Base-by-base conservation (phyloP, 352 stramenopile species). In the Blastocystis sp. region DNA sequence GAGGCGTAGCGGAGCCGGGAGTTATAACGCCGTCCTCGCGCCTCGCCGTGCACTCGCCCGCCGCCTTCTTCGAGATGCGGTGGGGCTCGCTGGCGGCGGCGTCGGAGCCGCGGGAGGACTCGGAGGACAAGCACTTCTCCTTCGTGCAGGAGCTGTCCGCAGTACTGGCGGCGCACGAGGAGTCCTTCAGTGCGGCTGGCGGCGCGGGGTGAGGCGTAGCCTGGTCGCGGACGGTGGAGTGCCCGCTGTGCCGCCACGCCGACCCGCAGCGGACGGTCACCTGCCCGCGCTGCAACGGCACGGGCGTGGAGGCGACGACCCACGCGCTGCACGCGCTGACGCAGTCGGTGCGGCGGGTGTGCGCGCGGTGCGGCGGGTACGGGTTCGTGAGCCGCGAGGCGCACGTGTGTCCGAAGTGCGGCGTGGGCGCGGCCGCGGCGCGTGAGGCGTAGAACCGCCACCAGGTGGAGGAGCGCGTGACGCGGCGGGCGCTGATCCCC, bases 211-310 rank as follows among this genome's bases (percentile, higher is more conserved):
- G 19, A 69, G 9, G 40, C 3, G 48, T 84, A 84, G 74, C 74
- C 9, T 84, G 74, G 74, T 84, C 74, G 5, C 19, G 74, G 2
- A 59, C 53, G n/a, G 52, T 84, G 21, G 74, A 84, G 9, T 84
- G 74, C 69, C 74, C 74, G 34, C 28, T 67, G n/a, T 84, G 74
- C 40, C 41, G 38, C 21, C 9, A 28, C 23, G 23, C n/a, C 11
- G 34, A 60, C 5, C 7, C 11, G 17, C 21, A 67, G 38, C n/a
- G 7, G 59, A 11, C 60, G n/a, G 34, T 28, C 3, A 28, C 56
- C 14, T 84, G 74, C 69, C 74, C 53, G 17, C 74, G 74, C 28
- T 84, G 74, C 28, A 52, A 69, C 40, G 74, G 74, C n/a, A 66
- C 21, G 11, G 74, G 74, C 0, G 19, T 69, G 38, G 74, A 84